phyloP scores from a whole-genome alignment of 1,139 yeast genomes.

The Protomyces pachydermus region DNA sequence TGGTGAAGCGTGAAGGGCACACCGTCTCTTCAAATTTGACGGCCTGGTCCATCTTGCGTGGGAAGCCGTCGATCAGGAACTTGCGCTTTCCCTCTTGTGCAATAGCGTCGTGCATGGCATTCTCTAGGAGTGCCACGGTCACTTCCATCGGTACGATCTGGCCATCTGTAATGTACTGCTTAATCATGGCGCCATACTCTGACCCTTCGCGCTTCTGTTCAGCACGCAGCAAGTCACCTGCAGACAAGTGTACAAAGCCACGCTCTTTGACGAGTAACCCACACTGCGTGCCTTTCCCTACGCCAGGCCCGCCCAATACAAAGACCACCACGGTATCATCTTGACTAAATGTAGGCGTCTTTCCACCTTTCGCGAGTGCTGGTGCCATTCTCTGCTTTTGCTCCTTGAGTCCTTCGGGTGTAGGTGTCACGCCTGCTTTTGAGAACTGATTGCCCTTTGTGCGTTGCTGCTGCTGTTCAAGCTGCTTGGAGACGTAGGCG shows the following conservation, averaged over 20 bases:
- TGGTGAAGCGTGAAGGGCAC: conserved; percentile 59
- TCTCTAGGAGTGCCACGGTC: conserved; percentile 74
- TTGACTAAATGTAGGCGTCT: conserved; percentile 17
- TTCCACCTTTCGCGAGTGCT: conserved; percentile 7
- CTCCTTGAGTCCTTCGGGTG: conserved; percentile 47
- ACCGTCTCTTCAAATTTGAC: conserved; percentile 73
- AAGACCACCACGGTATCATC: conserved; percentile 59
- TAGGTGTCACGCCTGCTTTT: conserved; percentile 23
- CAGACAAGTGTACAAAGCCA: conserved; percentile 81
- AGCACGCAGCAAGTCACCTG: conserved; percentile 90
- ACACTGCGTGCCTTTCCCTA: conserved; percentile 97
- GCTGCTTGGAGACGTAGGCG: conserved; percentile 4
- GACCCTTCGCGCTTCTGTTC: conserved; percentile 84
- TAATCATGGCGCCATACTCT: conserved; percentile 78
- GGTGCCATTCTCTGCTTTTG: conserved; percentile 43
- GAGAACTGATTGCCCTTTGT: conserved; percentile 19
- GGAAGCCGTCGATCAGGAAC: conserved; percentile 92
- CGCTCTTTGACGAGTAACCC: conserved; percentile 72
- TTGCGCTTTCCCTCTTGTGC: conserved; percentile 50
- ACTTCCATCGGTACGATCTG: conserved; percentile 93
- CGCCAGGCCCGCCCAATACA: conserved; percentile 74
- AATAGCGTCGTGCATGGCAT: conserved; percentile 61
- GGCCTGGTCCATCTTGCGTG: conserved; percentile 98
- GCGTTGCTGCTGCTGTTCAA: conserved; percentile 2
- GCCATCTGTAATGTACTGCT: conserved; percentile 78